Evolutionary conservation across 2,329 filamentous ascomycete genomes (phyloP).

Genomic region (Magnaporthiopsis incrustans): DNA sequence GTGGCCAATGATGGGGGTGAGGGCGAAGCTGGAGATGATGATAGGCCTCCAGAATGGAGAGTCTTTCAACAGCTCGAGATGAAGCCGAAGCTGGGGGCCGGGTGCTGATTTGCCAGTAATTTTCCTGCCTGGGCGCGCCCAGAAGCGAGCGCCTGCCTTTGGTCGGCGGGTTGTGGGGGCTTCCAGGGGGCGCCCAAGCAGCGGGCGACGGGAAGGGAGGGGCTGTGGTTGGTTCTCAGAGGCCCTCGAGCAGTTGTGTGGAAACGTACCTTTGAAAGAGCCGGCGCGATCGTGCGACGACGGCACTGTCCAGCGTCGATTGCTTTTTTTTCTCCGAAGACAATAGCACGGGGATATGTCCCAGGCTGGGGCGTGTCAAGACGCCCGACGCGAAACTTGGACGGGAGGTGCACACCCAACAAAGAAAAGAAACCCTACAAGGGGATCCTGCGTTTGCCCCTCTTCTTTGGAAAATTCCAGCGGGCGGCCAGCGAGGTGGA

Average conservation of each 20-base stretch:
- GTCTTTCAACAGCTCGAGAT: slow-evolving; percentile 24
- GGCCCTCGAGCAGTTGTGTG: not conserved
- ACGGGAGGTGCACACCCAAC: not conserved
- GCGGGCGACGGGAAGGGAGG: not conserved
- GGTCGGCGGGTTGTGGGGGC: slow-evolving; percentile 6
- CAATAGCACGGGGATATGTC: not conserved
- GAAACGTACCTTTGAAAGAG: not conserved
- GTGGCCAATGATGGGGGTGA: slow-evolving; percentile 40
- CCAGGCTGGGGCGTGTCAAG: not conserved
- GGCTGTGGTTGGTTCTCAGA: slow-evolving; percentile 6
- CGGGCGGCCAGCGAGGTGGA: not conserved
- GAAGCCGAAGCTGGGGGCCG: slow-evolving; percentile 32
- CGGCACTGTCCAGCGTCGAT: not conserved
- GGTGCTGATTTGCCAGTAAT: slow-evolving; percentile 40
- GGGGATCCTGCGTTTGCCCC: not conserved
- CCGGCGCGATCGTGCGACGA: not conserved
- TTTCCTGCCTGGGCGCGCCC: not conserved
- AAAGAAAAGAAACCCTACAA: not conserved
- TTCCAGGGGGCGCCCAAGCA: not conserved
- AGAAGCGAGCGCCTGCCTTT: slow-evolving; percentile 5
- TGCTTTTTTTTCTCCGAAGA: not conserved
- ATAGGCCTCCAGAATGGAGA: slow-evolving; percentile 38
- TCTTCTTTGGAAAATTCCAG: not conserved
- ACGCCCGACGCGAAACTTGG: not conserved
- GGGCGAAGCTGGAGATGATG: slow-evolving; percentile 34